Evolutionary conservation across 164 flowering plant species (phyloP).

Genomic region (Platanus orientalis): DNA sequence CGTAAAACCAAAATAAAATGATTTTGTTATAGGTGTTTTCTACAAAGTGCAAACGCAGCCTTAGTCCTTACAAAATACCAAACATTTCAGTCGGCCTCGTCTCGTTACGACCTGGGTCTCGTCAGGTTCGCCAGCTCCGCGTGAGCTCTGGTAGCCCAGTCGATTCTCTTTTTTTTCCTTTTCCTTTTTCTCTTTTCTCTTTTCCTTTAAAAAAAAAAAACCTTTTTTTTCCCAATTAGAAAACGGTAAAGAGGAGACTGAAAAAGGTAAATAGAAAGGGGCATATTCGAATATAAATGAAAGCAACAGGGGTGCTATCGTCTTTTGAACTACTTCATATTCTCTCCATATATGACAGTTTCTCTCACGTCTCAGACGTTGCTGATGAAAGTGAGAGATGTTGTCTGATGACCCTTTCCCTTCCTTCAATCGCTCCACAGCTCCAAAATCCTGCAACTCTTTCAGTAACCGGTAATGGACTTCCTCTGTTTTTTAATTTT

Average conservation of each 20-base stretch:
- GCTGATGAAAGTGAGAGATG: constrained; percentile 20
- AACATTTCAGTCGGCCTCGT: too few relatives aligned
- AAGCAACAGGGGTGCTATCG: neutral
- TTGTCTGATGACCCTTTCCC: constrained; percentile 30
- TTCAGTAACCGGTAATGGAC: constrained; percentile 39
- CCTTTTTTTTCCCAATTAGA: neutral
- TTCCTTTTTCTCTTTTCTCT: neutral
- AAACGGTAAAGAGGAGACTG: neutral
- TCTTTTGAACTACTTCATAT: constrained; percentile 10
- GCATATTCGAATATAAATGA: neutral
- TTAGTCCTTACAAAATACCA: too few relatives aligned
- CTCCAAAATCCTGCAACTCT: constrained; percentile 39
- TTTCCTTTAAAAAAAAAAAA: neutral
- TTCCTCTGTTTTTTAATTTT: neutral
- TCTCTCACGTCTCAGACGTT: neutral
- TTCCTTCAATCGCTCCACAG: constrained; percentile 23
- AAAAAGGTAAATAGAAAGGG: constrained; percentile 2
- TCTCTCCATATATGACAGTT: constrained; percentile 11
- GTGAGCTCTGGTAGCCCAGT: neutral
- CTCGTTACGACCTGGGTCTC: too few relatives aligned
- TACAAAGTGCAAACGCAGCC: too few relatives aligned
- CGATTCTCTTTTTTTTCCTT: neutral
- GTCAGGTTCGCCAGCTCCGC: neutral
- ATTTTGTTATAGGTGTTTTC: too few relatives aligned
- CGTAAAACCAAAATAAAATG: too few relatives aligned